These are phyloP conservation scores for Parachaetomium inaequale DNA, from an alignment of 495 filamentous ascomycete species.

Conservation along the genomic window DNA sequence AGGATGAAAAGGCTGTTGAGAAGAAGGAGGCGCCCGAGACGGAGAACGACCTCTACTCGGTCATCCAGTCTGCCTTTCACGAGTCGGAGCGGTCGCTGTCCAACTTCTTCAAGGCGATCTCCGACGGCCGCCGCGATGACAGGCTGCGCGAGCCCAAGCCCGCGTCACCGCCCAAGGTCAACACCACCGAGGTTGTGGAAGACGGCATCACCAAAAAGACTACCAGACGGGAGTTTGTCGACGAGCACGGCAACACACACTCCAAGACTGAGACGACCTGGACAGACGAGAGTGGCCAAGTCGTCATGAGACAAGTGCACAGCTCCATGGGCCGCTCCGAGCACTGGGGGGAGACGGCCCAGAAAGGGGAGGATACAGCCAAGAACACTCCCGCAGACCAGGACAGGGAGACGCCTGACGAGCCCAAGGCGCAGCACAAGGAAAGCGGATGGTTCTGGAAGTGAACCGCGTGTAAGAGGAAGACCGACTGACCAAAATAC, in stretches of 20 bases:
- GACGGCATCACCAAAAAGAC: slow-evolving; percentile 16
- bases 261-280: slow-evolving; percentile 18
- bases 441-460: slow-evolving; percentile 26
- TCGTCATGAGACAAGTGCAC: slow-evolving; percentile 10
- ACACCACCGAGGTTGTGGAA: slow-evolving; percentile 12
- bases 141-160: slow-evolving; percentile 5
- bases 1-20: background rate
- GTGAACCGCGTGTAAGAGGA: slow-evolving; percentile 7
- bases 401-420: background rate
- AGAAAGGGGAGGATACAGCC: background rate
- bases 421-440: background rate
- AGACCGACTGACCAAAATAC: background rate
- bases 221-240: slow-evolving; percentile 20
- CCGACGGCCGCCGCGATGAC: slow-evolving; percentile 8
- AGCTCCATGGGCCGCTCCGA: background rate
- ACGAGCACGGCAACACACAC: slow-evolving; percentile 22
- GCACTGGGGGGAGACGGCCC: background rate
- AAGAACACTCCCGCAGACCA: background rate
- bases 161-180: slow-evolving; percentile 7
- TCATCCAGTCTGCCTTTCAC: slow-evolving; percentile 20
- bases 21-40: slow-evolving; percentile 13
- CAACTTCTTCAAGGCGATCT: slow-evolving; percentile 19
- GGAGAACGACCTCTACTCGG: slow-evolving; percentile 18
- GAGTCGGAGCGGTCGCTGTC: slow-evolving; percentile 25
- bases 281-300: slow-evolving; percentile 12